Base-by-base conservation (phyloP, 176 grass and related monocot genomes). In the Ampelocalamus luodianensis region DNA sequence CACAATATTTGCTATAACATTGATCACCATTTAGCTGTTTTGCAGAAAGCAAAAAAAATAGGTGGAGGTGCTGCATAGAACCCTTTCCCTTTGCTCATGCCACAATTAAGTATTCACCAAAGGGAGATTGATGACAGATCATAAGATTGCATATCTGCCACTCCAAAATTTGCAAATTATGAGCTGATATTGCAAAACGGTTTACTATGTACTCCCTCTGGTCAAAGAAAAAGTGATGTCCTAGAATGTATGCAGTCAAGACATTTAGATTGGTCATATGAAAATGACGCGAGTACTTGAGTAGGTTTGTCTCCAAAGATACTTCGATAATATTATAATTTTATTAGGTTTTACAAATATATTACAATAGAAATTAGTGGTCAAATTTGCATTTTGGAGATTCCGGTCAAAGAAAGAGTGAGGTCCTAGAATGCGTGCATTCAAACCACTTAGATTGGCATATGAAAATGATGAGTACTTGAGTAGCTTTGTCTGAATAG, bases 1-100 rank as follows among this genome's bases (percentile, higher is more conserved):
- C 14, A 77, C 46, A 80, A 69, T 44, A 24, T 64, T 85, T 90
- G 15, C 45, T 76, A 73, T 58, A 43, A 43, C 27, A 82, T 39
- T 53, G 29, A 82, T 65, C 22, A 10, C 14, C 34, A 79, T 67
- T 72, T 23, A 38, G n/a, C 63, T 71, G 10, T 24, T 78, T 42
- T 72, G 6, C 49, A 78, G 44, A 60, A 67, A 71, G 7, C 67
- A 62, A 71, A 53, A 71, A 71, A 42, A 65, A 38, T 23, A 79
- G 53, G 74, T n/a, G 20, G 3, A 54, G 67, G 24, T 87, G 46
- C n/a, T 53, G 67, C 32, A 34, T 34, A 34, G 4, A 80, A 64
- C 44, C 59, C 49, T 53, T 73, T 74, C 37, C 59, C 60, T 58
- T 58, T n/a, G 7, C 20, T 44, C 23, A 40, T 73, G 48, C n/a